These are phyloP conservation scores for Diplodia intermedia DNA, from an alignment of 2,329 filamentous ascomycete species.

Conservation along the genomic window DNA sequence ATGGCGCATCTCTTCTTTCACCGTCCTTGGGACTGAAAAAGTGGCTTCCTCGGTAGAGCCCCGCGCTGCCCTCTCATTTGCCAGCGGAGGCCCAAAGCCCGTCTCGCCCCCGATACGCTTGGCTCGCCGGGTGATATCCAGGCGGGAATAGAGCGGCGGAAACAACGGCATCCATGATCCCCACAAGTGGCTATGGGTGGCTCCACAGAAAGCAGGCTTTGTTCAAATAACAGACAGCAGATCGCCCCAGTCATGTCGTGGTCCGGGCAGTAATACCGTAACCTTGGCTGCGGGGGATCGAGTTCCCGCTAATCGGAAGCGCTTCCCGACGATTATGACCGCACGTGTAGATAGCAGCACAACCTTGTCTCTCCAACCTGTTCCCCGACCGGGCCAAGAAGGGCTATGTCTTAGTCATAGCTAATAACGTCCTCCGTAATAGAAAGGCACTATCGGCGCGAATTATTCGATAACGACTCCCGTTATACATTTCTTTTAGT, in stretches of 20 bases:
- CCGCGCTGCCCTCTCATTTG: neutral
- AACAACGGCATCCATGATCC: conserved; percentile 1
- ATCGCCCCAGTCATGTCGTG: neutral
- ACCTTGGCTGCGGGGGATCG: neutral
- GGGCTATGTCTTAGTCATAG: too few species aligned
- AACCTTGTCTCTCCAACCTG: too few species aligned
- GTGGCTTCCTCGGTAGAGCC: neutral
- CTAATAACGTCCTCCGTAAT: too few species aligned
- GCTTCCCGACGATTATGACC: neutral
- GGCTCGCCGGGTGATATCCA: neutral
- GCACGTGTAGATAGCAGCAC: too few species aligned
- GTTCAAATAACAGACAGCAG: neutral
- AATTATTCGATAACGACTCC: too few species aligned
- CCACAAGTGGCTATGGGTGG: neutral
- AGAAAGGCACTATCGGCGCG: too few species aligned
- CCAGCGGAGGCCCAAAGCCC: neutral
- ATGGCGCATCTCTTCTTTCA: neutral
- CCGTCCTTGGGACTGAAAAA: neutral
- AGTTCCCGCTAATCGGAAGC: neutral
- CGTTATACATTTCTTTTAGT: too few species aligned
- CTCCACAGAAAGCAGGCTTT: neutral
- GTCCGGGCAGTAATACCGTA: neutral
- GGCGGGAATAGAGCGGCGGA: conserved; percentile 15
- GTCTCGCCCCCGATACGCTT: neutral
- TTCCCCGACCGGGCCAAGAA: too few species aligned